Percentiles rank a stretch among this genome's conserved stretches.
phyloP scores from a whole-genome alignment of 202 grass and related monocot genomes.

The Digitaria exilis region DNA sequence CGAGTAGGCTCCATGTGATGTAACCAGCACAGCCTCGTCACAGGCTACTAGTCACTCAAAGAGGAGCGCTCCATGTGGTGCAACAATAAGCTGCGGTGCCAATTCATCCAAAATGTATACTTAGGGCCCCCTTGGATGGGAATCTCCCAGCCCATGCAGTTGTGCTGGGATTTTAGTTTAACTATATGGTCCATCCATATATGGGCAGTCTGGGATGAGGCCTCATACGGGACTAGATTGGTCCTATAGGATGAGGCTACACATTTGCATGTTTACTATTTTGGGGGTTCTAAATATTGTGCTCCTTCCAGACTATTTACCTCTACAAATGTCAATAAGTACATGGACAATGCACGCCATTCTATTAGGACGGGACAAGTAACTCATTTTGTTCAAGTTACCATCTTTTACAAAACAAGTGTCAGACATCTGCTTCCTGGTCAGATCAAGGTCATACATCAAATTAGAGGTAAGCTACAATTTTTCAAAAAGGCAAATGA shows the following conservation, averaged over 20 bases:
- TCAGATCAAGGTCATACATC: background rate
- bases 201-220: background rate
- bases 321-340: conserved; percentile 10
- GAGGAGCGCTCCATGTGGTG: background rate
- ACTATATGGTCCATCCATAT: background rate
- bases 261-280: background rate
- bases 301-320: background rate
- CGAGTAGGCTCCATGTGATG: background rate
- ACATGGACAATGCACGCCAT: background rate
- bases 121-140: background rate
- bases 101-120: background rate
- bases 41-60: background rate
- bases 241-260: background rate
- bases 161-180: background rate
- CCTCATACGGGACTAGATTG: background rate
- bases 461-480: conserved; percentile 8
- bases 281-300: background rate
- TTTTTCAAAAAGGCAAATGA: background rate
- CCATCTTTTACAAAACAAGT: conserved; percentile 6
- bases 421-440: background rate
- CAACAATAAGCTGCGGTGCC: background rate
- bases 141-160: background rate
- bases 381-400: conserved; percentile 15
- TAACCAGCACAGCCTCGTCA: background rate
- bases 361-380: background rate